phyloP scores from a whole-genome alignment of 345 rosid genomes.

The Eucalyptus dawsonii region DNA sequence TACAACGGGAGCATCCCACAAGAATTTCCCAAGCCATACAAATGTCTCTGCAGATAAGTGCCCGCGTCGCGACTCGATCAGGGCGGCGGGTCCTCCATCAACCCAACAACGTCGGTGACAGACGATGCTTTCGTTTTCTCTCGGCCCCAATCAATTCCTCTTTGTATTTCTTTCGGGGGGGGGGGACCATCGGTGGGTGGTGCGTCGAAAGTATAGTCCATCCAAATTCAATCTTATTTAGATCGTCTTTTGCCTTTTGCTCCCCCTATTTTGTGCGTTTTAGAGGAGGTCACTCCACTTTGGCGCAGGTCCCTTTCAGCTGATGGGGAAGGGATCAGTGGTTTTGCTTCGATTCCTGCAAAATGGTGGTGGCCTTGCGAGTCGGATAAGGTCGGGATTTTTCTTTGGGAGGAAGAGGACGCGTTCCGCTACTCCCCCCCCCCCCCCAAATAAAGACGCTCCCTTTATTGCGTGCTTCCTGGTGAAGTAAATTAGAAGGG shows the following conservation, averaged over 20 bases:
- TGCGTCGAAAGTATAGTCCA: not conserved
- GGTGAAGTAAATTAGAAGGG: not conserved
- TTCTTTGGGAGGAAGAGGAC: not conserved
- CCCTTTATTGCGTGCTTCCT: not conserved
- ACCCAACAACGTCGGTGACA: not conserved
- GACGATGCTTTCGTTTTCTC: not conserved
- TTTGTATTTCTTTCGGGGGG: not conserved
- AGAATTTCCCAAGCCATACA: not conserved
- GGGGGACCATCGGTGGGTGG: not conserved
- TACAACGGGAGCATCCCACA: not conserved
- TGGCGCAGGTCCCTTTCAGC: not conserved
- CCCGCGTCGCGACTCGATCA: not conserved
- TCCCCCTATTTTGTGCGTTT: not conserved
- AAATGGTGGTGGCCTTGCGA: not conserved
- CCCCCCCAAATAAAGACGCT: not conserved
- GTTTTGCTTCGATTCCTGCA: not conserved
- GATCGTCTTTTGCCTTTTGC: not conserved
- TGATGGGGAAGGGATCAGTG: not conserved
- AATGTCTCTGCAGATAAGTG: not conserved
- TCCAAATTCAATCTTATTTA: not conserved
- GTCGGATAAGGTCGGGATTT: not conserved
- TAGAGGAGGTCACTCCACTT: not conserved
- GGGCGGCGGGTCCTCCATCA: not conserved
- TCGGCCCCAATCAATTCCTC: not conserved
- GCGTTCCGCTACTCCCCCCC: not conserved